Base-by-base conservation (phyloP, 768 basidiomycete genomes). In the Collybia sp. region DNA sequence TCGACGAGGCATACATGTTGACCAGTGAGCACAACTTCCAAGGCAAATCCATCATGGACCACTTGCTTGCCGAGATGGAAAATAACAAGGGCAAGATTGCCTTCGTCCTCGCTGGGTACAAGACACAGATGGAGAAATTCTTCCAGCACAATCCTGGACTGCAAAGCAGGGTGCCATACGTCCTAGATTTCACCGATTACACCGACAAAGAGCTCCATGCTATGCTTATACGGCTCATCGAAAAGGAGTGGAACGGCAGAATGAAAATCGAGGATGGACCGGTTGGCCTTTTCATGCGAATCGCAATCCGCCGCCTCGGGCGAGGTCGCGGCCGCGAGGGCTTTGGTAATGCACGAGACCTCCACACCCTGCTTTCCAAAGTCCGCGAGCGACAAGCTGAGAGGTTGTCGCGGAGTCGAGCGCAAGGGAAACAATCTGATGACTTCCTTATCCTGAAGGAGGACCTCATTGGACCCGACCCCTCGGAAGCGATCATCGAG, bases 111-210 rank as follows among this genome's bases (percentile, higher is more conserved):
- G 85, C 85, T 0, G 85, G 85, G 3, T 87, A 87, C 57, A 75
- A 66, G 58, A 80, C 76, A 44, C 69, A 87, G 59, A 86, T 87
- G 85, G 85, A 87, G 52, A 78, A 72, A 37, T 87, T 87, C 64
- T 86, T 87, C 48, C 83, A 85, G 49, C 83, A 85, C 49, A 86
- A 87, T 53, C 83, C 85, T 2, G 85, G 85, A 1, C 58, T 87
- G 11, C 61, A 64, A 6, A 85, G 83, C 61, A 80, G 85, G n/a
- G 79, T 87, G 8, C 85, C 85, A 0, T 74, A 80, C 49, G 61
- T 58, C 31, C 65, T 87, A 30, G 63, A 76, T 11, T 86, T 87
- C 51, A 59, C 63, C 1, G 85, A 87, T 51, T 87, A 86, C 53
- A 67, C 60, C 6, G 79, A 86, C 43, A 51, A 57, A 1, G 80